These are phyloP conservation scores for Aspergillus arachidicola DNA, from an alignment of 2,329 filamentous ascomycete genomes.

Conservation along the genomic window DNA sequence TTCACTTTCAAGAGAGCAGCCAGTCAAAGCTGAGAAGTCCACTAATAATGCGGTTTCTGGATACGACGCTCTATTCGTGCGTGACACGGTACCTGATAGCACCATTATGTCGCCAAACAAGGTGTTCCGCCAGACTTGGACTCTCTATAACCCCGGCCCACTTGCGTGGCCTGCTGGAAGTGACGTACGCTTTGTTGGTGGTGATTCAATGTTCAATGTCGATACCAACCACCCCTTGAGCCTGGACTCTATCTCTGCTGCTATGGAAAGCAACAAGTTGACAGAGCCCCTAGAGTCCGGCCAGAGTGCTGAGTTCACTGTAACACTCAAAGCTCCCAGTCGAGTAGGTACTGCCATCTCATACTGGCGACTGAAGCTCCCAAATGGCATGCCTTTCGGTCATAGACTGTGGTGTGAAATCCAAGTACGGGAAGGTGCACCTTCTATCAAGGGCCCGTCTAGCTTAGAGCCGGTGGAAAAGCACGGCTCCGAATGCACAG, in stretches of 20 bases:
- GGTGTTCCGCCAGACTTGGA: slow-evolving; percentile 88
- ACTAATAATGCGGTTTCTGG: slow-evolving; percentile 33
- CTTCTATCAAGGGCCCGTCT: slow-evolving; percentile 15
- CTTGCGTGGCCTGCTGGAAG: slow-evolving; percentile 84
- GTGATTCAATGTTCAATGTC: slow-evolving; percentile 94
- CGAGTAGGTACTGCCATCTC: slow-evolving; percentile 82
- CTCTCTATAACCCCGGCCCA: slow-evolving; percentile 80
- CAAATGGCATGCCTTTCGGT: slow-evolving; percentile 80
- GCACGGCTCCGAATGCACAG: slow-evolving; percentile 40
- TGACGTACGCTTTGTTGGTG: slow-evolving; percentile 86
- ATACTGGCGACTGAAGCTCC: slow-evolving; percentile 91
- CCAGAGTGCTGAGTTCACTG: slow-evolving; percentile 77
- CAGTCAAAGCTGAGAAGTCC: slow-evolving; percentile 25
- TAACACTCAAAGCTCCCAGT: slow-evolving; percentile 77
- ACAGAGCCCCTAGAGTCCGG: slow-evolving; percentile 70
- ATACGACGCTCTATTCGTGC: slow-evolving; percentile 70
- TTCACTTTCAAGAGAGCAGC: slow-evolving; percentile 35
- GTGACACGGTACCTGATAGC: slow-evolving; percentile 78
- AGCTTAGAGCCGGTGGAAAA: slow-evolving; percentile 29
- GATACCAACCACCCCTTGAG: slow-evolving; percentile 79
- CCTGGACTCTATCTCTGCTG: slow-evolving; percentile 72
- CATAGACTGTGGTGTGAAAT: slow-evolving; percentile 96
- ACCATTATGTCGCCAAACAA: slow-evolving; percentile 69
- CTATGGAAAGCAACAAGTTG: slow-evolving; percentile 80
- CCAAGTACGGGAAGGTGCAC: slow-evolving; percentile 55